Percentiles rank a stretch among this genome's conserved stretches.
These are phyloP conservation scores for Talaromyces sp. DNA, from an alignment of 2,329 filamentous ascomycete genomes.

Conservation along the genomic window DNA sequence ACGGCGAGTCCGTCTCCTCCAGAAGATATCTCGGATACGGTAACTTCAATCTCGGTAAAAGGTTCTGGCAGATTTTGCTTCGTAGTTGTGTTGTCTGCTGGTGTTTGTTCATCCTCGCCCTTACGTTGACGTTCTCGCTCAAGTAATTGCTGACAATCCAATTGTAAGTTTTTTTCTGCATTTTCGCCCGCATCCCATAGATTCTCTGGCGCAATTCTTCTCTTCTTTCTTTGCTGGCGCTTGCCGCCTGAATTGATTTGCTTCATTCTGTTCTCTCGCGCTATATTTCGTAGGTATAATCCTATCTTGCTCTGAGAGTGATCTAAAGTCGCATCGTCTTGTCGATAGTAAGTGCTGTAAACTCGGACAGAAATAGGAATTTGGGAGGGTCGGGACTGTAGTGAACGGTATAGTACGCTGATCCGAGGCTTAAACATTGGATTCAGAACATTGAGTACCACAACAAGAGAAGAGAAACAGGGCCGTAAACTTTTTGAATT, in stretches of 20 bases:
- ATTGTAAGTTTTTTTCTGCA: constrained; percentile 64
- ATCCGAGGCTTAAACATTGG: constrained; percentile 14
- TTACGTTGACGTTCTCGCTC: constrained; percentile 28
- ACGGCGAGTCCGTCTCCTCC: constrained; percentile 87
- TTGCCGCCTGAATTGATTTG: constrained; percentile 24
- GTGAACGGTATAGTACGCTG: constrained; percentile 2
- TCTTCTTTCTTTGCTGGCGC: constrained; percentile 43
- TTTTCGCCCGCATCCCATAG: constrained; percentile 58
- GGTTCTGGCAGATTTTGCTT: constrained; percentile 57
- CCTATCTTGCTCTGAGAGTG: background rate
- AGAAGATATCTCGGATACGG: constrained; percentile 79
- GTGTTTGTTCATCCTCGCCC: constrained; percentile 15
- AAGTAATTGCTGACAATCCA: constrained; percentile 56
- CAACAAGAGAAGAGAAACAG: background rate
- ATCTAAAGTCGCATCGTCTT: background rate
- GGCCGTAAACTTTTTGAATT: background rate
- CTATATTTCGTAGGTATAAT: constrained; percentile 3
- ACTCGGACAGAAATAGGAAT: background rate
- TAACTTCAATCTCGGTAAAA: constrained; percentile 75
- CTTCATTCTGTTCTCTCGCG: constrained; percentile 25
- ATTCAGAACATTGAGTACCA: background rate
- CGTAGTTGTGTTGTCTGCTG: constrained; percentile 25
- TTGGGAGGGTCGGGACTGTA: background rate
- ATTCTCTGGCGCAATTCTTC: constrained; percentile 54
- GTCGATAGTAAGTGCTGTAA: constrained; percentile 1